These are phyloP conservation scores for Phytophthora brassicae DNA, from an alignment of 352 stramenopile genomes.

Conservation along the genomic window DNA sequence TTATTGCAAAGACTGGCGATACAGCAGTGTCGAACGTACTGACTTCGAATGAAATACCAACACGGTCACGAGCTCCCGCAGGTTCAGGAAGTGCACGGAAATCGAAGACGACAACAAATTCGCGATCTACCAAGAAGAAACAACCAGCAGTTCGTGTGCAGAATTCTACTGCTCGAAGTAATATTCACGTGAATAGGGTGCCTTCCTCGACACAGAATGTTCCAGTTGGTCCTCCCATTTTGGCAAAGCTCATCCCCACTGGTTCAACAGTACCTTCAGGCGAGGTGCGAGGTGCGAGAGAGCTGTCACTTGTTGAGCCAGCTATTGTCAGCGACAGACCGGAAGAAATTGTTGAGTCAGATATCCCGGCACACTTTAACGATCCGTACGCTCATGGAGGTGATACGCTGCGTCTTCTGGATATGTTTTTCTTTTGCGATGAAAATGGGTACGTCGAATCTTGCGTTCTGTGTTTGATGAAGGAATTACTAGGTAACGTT, in stretches of 20 bases:
- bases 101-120: conserved; percentile 6
- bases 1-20: conserved; percentile 35
- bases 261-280: conserved; percentile 53
- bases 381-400: conserved; percentile 62
- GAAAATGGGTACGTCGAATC: conserved; percentile 62
- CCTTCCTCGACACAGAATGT: neutral
- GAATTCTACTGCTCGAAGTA: neutral
- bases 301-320: conserved; percentile 51
- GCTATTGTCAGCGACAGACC: conserved; percentile 25
- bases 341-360: conserved; percentile 60
- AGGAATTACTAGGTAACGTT: neutral
- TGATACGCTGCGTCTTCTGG: conserved; percentile 74
- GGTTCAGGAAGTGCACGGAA: conserved; percentile 19
- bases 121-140: conserved; percentile 31
- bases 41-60: conserved; percentile 41
- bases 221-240: conserved; percentile 31
- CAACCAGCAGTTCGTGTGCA: conserved; percentile 8
- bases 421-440: conserved; percentile 88
- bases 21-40: conserved; percentile 39
- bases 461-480: neutral
- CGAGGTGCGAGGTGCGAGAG: conserved; percentile 61
- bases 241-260: conserved; percentile 62
- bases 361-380: conserved; percentile 67
- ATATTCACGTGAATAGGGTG: conserved; percentile 10
- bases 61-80: conserved; percentile 34